A percentile compares a stretch with the other conserved stretches of the same genome.
phyloP scores from a whole-genome alignment of 2,329 filamentous ascomycete genomes.

The Fusarium concolor region DNA sequence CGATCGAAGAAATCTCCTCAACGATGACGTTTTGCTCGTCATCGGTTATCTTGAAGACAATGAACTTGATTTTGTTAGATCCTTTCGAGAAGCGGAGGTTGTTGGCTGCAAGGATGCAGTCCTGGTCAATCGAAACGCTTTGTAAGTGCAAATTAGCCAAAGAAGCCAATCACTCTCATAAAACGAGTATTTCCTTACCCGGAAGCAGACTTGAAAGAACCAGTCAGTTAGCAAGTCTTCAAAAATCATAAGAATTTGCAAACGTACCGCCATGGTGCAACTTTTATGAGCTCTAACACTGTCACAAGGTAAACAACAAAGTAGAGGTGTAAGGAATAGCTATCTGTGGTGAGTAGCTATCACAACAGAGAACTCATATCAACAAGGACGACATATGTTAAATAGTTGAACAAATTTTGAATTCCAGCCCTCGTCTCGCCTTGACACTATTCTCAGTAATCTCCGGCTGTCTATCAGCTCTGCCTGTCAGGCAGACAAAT shows the following conservation, averaged over 20 bases:
- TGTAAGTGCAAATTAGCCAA: not conserved
- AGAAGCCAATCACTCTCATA: not conserved
- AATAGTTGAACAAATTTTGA: not conserved
- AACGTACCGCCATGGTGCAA: constrained; percentile 8
- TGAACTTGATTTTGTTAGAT: constrained; percentile 19
- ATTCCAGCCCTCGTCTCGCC: accelerated
- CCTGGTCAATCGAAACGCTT: constrained; percentile 28
- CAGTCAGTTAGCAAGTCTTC: not conserved
- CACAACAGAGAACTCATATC: not conserved
- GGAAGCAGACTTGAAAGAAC: not conserved
- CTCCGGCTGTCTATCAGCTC: not conserved
- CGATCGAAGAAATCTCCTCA: constrained; percentile 18
- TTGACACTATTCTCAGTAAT: not conserved
- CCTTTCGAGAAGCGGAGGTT: constrained; percentile 19
- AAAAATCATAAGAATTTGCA: accelerated
- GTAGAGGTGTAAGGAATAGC: too few relatives aligned
- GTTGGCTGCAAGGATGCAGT: constrained; percentile 27
- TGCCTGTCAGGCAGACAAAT: constrained; percentile 19
- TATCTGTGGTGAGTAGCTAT: not conserved
- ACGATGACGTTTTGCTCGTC: constrained; percentile 27
- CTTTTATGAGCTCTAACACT: not conserved
- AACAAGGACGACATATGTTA: not conserved
- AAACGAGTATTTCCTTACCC: not conserved
- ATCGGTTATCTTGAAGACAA: constrained; percentile 35
- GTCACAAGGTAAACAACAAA: not conserved